These are phyloP conservation scores for Epichloe gansuensis DNA, from an alignment of 2,329 filamentous ascomycete species.

Conservation along the genomic window DNA sequence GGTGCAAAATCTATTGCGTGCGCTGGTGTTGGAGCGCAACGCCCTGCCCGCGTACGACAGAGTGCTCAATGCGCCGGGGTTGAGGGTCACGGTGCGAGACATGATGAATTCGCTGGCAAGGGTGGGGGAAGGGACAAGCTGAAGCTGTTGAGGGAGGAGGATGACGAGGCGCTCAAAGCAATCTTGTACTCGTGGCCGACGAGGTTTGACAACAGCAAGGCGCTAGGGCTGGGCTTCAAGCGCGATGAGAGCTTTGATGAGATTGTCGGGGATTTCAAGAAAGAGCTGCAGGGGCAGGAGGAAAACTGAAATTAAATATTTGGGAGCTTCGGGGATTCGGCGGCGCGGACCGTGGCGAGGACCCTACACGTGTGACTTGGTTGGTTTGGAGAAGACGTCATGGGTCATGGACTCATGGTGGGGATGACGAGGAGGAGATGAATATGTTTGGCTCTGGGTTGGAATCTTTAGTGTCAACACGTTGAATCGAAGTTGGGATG, in stretches of 20 bases:
- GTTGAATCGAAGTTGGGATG: too few relatives aligned
- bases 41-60: slow-evolving; percentile 5
- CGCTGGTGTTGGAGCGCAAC: slow-evolving; percentile 14
- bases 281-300: not conserved
- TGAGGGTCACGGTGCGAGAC: slow-evolving; percentile 35
- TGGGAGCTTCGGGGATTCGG: too few relatives aligned
- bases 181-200: slow-evolving; percentile 41
- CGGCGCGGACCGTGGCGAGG: too few relatives aligned
- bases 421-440: too few relatives aligned
- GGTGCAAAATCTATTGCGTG: slow-evolving; percentile 31
- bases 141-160: slow-evolving; percentile 30
- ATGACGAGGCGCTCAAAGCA: slow-evolving; percentile 31
- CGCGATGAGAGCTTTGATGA: slow-evolving; percentile 25
- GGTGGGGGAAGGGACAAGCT: slow-evolving; percentile 32
- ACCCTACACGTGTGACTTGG: too few relatives aligned
- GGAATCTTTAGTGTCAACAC: too few relatives aligned
- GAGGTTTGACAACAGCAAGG: slow-evolving; percentile 34
- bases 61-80: slow-evolving; percentile 33
- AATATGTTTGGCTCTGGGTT: too few relatives aligned
- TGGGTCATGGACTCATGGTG: too few relatives aligned
- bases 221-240: slow-evolving; percentile 36
- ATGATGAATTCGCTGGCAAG: slow-evolving; percentile 35
- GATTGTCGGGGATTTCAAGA: slow-evolving; percentile 11
- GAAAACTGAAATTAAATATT: too few relatives aligned
- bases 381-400: too few relatives aligned